Conservation (phyloP, 306 rosid genomes). For the Vachellia collinsii region DNA sequence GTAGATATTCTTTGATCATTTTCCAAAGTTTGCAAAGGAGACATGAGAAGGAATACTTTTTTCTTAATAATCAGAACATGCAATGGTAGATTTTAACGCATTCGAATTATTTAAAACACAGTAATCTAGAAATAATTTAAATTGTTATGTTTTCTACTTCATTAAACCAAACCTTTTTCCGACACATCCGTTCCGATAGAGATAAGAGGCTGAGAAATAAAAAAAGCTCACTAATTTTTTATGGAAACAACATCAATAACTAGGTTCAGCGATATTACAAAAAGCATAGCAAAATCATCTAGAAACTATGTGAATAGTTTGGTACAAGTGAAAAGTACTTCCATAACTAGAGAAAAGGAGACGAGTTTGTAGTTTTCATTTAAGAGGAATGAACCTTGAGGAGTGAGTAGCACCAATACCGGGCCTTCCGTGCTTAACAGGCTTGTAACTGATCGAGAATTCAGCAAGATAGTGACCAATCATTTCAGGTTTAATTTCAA, state of each 20-base stretch:
- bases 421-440: constrained; percentile 48
- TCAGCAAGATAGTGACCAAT: constrained; percentile 48
- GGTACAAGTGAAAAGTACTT: not conserved
- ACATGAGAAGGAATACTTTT: too few relatives aligned
- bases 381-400: constrained; percentile 48
- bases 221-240: not conserved
- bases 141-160: not conserved
- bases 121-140: not conserved
- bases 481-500: constrained; percentile 50
- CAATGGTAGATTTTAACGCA: not conserved
- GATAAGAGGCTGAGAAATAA: not conserved
- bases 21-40: too few relatives aligned
- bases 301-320: not conserved
- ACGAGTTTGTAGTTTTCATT: constrained; percentile 17
- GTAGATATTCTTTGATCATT: too few relatives aligned
- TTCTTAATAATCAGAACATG: not conserved
- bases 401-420: constrained; percentile 54
- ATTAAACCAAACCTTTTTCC: not conserved
- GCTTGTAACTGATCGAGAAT: constrained; percentile 45
- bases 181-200: not conserved
- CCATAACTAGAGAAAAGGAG: not conserved
- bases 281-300: not conserved
- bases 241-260: not conserved
- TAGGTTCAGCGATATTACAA: not conserved
- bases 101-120: not conserved